Evolutionary conservation across 495 filamentous ascomycete genomes (phyloP).

Genomic region (Astrocystis sublimbata): DNA sequence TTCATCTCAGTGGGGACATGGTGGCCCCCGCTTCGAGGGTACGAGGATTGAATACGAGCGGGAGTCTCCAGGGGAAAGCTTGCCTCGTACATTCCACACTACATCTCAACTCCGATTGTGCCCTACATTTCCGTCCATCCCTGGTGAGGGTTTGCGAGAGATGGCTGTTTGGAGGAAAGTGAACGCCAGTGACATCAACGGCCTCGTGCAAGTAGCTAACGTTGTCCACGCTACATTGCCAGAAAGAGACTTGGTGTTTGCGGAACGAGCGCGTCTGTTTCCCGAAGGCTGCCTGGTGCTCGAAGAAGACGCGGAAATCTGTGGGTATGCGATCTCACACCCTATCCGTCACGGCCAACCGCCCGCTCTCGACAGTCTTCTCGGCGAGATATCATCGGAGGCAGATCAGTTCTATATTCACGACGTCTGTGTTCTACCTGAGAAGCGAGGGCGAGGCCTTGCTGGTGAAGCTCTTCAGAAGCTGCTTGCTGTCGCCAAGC

Average conservation of each 20-base stretch:
- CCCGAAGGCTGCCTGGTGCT: constrained; percentile 36
- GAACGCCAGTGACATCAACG: constrained; percentile 23
- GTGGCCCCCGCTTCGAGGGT: not conserved
- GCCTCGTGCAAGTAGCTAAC: constrained; percentile 27
- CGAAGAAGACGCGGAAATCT: constrained; percentile 19
- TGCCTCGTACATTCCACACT: not conserved
- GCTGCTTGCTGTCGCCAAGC: constrained; percentile 20
- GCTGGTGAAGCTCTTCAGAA: constrained; percentile 23
- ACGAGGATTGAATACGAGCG: not conserved
- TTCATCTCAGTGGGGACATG: not conserved
- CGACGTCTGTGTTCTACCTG: constrained; percentile 36
- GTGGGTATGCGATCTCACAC: constrained; percentile 41
- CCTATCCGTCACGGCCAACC: constrained; percentile 35
- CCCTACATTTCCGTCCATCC: not conserved
- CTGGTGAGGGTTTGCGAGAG: not conserved
- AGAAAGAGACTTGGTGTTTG: constrained; percentile 30
- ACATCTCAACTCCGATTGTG: not conserved
- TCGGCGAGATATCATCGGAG: constrained; percentile 25
- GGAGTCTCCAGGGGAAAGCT: not conserved
- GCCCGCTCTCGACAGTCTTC: constrained; percentile 33
- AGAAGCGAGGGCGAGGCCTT: constrained; percentile 26
- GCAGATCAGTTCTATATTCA: constrained; percentile 38
- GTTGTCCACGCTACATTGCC: constrained; percentile 32
- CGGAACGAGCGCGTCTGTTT: constrained; percentile 36
- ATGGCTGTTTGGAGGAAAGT: constrained; percentile 27